phyloP scores from a whole-genome alignment of 2,329 filamentous ascomycete genomes.

The Diaporthe australafricana region DNA sequence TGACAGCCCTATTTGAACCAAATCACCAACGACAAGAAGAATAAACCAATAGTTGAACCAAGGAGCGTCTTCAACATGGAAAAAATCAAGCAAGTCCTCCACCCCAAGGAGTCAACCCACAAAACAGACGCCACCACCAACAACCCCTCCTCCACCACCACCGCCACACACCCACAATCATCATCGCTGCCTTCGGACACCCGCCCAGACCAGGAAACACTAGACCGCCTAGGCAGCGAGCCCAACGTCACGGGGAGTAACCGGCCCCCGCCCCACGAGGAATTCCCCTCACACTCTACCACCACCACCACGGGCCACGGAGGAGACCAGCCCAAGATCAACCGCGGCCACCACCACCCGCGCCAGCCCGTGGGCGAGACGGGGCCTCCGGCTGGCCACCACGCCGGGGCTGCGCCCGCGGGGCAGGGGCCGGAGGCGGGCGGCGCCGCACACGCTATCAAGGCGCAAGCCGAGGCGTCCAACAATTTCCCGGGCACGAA shows the following conservation, averaged over 20 bases:
- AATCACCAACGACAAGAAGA: background rate
- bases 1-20: background rate
- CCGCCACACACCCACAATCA: background rate
- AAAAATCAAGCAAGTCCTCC: slow-evolving; percentile 36
- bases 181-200: background rate
- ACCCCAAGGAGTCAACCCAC: slow-evolving; percentile 31
- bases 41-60: background rate
- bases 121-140: slow-evolving; percentile 8
- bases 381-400: slow-evolving; percentile 26
- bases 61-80: slow-evolving; percentile 28
- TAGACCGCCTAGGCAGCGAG: slow-evolving; percentile 28
- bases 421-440: background rate
- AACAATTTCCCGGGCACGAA: slow-evolving; percentile 41
- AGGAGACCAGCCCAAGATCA: slow-evolving; percentile 29
- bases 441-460: background rate
- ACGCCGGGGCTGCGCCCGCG: slow-evolving; percentile 9
- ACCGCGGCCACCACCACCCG: slow-evolving; percentile 37
- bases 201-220: slow-evolving; percentile 27
- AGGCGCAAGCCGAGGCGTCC: slow-evolving; percentile 34
- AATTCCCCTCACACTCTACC: slow-evolving; percentile 3
- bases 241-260: slow-evolving; percentile 30
- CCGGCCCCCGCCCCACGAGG: slow-evolving; percentile 17
- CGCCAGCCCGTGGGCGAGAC: slow-evolving; percentile 35
- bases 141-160: slow-evolving; percentile 19
- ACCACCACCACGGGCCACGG: background rate